phyloP scores from a whole-genome alignment of 495 filamentous ascomycete species.

The Tuber magnatum region DNA sequence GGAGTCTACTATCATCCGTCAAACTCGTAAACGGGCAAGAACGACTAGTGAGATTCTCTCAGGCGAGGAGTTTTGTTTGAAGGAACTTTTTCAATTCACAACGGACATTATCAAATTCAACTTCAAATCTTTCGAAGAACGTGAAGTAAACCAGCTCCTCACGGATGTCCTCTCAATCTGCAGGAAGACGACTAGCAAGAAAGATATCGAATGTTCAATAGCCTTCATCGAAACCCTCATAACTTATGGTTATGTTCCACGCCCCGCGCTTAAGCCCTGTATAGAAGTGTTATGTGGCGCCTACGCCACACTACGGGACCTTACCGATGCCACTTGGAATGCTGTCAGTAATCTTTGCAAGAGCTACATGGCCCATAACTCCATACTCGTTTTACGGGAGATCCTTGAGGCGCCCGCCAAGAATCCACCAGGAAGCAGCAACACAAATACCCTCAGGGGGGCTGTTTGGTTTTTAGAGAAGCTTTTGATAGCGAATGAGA shows the following conservation, averaged over 20 bases:
- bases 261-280: slow-evolving; percentile 57
- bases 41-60: slow-evolving; percentile 23
- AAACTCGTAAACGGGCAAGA: slow-evolving; percentile 37
- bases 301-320: slow-evolving; percentile 61
- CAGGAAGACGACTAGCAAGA: slow-evolving; percentile 61
- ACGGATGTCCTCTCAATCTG: slow-evolving; percentile 63
- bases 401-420: slow-evolving; percentile 52
- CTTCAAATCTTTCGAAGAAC: slow-evolving; percentile 63
- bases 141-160: slow-evolving; percentile 61
- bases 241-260: slow-evolving; percentile 69
- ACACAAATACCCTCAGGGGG: slow-evolving; percentile 59
- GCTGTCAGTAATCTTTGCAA: slow-evolving; percentile 68
- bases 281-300: slow-evolving; percentile 76
- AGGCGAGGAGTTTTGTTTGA: slow-evolving; percentile 62
- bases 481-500: slow-evolving; percentile 52
- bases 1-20: slow-evolving; percentile 49
- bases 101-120: slow-evolving; percentile 80
- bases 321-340: slow-evolving; percentile 67
- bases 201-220: slow-evolving; percentile 69
- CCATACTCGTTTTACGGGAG: slow-evolving; percentile 57
- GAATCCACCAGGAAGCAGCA: slow-evolving; percentile 42
- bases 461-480: slow-evolving; percentile 63
- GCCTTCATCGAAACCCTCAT: slow-evolving; percentile 71
- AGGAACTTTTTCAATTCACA: slow-evolving; percentile 63
- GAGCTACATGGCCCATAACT: slow-evolving; percentile 68